Evolutionary conservation across 208 protist genomes (phyloP).

Genomic region (Novymonas esmeraldas): DNA sequence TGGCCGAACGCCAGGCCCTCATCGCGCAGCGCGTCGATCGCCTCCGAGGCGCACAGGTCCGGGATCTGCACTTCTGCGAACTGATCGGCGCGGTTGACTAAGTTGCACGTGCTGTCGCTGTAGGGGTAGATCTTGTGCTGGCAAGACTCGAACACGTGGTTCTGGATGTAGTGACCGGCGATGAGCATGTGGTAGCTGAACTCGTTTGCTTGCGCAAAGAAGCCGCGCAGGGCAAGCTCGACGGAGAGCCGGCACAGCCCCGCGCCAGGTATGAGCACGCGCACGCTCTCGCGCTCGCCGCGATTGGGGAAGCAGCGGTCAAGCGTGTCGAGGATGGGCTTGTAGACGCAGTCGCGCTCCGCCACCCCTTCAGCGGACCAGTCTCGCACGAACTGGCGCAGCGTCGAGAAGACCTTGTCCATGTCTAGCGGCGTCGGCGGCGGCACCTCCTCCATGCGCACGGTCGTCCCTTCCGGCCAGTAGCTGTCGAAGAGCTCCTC

Average conservation of each 20-base stretch:
- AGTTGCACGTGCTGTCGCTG: slow-evolving; percentile 92
- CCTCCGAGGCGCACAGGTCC: slow-evolving; percentile 88
- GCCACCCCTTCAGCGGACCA: slow-evolving; percentile 92
- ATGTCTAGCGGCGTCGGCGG: slow-evolving; percentile 86
- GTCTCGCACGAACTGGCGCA: slow-evolving; percentile 96
- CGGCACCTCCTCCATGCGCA: slow-evolving; percentile 70
- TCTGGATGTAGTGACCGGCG: slow-evolving; percentile 96
- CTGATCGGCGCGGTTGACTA: slow-evolving; percentile 88
- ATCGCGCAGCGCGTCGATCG: slow-evolving; percentile 68
- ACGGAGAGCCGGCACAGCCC: slow-evolving; percentile 95
- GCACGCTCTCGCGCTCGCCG: slow-evolving; percentile 43
- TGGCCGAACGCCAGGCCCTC: slow-evolving; percentile 67
- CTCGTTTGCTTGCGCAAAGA: slow-evolving; percentile 95
- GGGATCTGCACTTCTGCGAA: slow-evolving; percentile 90
- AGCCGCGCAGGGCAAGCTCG: slow-evolving; percentile 93
- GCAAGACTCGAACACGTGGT: slow-evolving; percentile 81
- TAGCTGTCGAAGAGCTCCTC: slow-evolving; percentile 88
- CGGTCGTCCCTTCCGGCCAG: slow-evolving; percentile 85
- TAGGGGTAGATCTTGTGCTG: slow-evolving; percentile 93
- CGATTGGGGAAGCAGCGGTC: slow-evolving; percentile 77
- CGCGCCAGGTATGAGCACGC: slow-evolving; percentile 89
- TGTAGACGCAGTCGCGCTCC: slow-evolving; percentile 93
- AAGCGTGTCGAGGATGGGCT: slow-evolving; percentile 86
- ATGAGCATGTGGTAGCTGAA: slow-evolving; percentile 98
- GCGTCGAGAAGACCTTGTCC: slow-evolving; percentile 95